These are phyloP conservation scores for Pseudofabraea citricarpa DNA, from an alignment of 2,329 filamentous ascomycete species.

Conservation along the genomic window DNA sequence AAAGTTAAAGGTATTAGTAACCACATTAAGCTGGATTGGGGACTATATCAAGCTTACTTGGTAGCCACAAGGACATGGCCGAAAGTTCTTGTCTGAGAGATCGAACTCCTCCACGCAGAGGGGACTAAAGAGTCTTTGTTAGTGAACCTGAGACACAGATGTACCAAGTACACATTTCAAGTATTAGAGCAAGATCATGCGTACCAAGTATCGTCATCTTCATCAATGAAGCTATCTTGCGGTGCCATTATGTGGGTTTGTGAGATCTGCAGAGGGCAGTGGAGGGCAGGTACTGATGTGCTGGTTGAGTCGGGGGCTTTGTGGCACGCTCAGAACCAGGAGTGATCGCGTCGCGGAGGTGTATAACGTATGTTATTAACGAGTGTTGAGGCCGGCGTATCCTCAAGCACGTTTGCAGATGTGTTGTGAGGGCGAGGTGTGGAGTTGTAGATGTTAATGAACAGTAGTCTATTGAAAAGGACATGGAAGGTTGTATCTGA, in stretches of 20 bases:
- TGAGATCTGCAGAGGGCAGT: too few species aligned
- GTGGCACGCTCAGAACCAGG: too few species aligned
- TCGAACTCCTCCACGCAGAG: conserved; percentile 99
- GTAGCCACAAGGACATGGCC: conserved; percentile 95
- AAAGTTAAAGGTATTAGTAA: conserved; percentile 7
- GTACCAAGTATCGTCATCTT: conserved; percentile 67
- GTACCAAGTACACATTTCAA: too few species aligned
- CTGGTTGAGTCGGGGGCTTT: too few species aligned
- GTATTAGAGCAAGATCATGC: too few species aligned
- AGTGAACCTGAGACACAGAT: not conserved
- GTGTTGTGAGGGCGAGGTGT: not conserved
- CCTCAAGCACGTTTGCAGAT: not conserved
- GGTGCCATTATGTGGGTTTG: conserved; percentile 50
- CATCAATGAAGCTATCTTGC: conserved; percentile 65
- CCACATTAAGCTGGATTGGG: not conserved
- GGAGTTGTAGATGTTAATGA: not conserved
- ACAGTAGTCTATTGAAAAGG: not conserved
- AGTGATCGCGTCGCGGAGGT: not conserved
- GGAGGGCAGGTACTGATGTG: too few species aligned
- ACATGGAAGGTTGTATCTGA: not conserved
- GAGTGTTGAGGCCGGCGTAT: not conserved
- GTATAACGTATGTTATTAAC: not conserved
- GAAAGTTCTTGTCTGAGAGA: conserved; percentile 93
- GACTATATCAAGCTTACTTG: conserved; percentile 58
- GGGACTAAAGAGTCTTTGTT: conserved; percentile 54